phyloP scores from a whole-genome alignment of 2,329 filamentous ascomycete genomes.

The Aureobasidium mangrovei region DNA sequence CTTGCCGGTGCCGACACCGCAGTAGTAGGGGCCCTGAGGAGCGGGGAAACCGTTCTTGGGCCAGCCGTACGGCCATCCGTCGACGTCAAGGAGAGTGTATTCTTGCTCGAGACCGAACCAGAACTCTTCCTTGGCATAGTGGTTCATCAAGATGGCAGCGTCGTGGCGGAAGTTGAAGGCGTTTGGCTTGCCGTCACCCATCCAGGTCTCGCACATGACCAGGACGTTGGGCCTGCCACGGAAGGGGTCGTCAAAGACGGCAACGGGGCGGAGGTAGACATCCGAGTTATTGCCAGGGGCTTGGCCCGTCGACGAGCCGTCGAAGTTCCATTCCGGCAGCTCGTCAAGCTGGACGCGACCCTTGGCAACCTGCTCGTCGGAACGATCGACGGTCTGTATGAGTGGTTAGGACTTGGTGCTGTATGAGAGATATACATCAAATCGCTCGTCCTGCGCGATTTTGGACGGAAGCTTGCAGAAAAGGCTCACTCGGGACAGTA shows the following conservation, averaged over 20 bases:
- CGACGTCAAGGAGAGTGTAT: conserved; percentile 83
- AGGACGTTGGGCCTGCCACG: conserved; percentile 83
- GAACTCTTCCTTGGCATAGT: conserved; percentile 70
- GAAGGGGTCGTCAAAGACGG: conserved; percentile 88
- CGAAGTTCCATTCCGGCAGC: conserved; percentile 72
- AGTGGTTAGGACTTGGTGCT: background rate
- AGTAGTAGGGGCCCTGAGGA: conserved; percentile 93
- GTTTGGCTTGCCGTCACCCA: conserved; percentile 88
- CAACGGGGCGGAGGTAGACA: conserved; percentile 87
- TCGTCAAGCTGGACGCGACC: conserved; percentile 40
- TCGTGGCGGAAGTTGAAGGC: conserved; percentile 98
- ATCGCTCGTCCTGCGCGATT: conserved; percentile 5
- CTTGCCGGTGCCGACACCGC: conserved; percentile 93
- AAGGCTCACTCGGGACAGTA: background rate
- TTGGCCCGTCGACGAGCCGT: conserved; percentile 85
- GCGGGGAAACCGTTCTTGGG: conserved; percentile 80
- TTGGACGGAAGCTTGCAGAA: background rate
- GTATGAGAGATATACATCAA: conserved; percentile 2
- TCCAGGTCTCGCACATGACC: conserved; percentile 91
- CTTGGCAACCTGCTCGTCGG: conserved; percentile 36
- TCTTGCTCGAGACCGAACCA: conserved; percentile 99
- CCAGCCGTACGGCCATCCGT: conserved; percentile 89
- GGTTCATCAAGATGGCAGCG: conserved; percentile 79
- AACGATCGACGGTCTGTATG: conserved; percentile 53
- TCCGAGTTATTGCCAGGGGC: conserved; percentile 93